A percentile compares a stretch with the other conserved stretches of the same genome.
Evolutionary conservation across 2,329 filamentous ascomycete species (phyloP).

Genomic region (Aspergillus vadensis): DNA sequence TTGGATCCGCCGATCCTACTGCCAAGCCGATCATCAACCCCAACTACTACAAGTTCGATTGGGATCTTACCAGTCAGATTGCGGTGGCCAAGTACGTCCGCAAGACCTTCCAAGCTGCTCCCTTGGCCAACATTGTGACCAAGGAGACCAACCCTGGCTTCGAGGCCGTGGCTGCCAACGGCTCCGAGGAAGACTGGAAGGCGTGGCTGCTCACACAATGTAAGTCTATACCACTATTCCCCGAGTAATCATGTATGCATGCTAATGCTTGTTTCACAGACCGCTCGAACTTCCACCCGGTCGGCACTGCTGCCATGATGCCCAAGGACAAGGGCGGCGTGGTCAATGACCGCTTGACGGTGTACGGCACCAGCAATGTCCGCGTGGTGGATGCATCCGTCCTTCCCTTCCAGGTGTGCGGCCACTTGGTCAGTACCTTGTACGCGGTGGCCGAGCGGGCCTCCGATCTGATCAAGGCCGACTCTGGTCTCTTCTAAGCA

Average conservation of each 20-base stretch:
- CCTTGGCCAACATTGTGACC: conserved; percentile 21
- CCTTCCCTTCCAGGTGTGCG: conserved; percentile 33
- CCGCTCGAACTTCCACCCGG: conserved; percentile 35
- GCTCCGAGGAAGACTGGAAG: conserved; percentile 26
- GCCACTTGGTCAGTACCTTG: conserved; percentile 33
- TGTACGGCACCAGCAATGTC: conserved; percentile 39
- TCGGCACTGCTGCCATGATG: conserved; percentile 38
- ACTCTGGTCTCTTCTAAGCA: not conserved
- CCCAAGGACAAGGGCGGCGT: conserved; percentile 37
- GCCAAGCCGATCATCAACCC: conserved; percentile 31
- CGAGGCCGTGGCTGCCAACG: conserved; percentile 21
- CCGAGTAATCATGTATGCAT: not conserved
- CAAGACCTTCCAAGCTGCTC: conserved; percentile 23
- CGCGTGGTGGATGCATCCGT: conserved; percentile 39
- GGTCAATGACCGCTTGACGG: conserved; percentile 30
- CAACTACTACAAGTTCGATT: conserved; percentile 34
- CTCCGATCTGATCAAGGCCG: conserved; percentile 34
- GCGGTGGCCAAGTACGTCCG: conserved; percentile 21
- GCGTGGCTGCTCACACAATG: conserved; percentile 28
- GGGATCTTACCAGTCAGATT: conserved; percentile 17
- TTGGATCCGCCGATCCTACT: conserved; percentile 27
- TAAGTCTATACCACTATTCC: conserved; percentile 11
- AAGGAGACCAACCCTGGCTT: conserved; percentile 26
- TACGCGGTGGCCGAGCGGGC: conserved; percentile 37
- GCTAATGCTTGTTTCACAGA: conserved; percentile 11